Conservation (phyloP, 1,284 basidiomycete genomes). For the Cryptococcus sp. region DNA sequence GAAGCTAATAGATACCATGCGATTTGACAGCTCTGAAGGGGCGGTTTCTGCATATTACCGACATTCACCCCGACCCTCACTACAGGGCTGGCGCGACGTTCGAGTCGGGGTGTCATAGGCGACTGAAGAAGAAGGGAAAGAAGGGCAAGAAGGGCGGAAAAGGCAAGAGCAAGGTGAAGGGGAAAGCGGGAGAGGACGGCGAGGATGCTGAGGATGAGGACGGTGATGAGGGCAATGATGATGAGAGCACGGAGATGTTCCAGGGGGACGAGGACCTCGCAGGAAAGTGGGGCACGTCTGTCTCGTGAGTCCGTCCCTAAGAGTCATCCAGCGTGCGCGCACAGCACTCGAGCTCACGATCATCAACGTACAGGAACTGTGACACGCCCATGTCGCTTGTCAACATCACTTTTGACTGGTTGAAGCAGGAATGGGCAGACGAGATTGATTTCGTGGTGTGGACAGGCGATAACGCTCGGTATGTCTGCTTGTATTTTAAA, state of each 20-base stretch:
- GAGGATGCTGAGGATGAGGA: slow-evolving; percentile 10
- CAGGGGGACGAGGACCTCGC: slow-evolving; percentile 24
- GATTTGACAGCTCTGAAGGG: slow-evolving; percentile 40
- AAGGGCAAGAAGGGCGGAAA: slow-evolving; percentile 20
- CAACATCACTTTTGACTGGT: slow-evolving; percentile 74
- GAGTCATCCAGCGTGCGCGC: background rate
- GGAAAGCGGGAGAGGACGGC: slow-evolving; percentile 15
- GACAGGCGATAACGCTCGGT: slow-evolving; percentile 92
- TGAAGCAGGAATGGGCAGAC: slow-evolving; percentile 72
- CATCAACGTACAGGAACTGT: slow-evolving; percentile 62
- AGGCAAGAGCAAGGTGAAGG: slow-evolving; percentile 14
- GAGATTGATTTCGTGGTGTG: slow-evolving; percentile 89
- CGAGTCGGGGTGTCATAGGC: slow-evolving; percentile 44
- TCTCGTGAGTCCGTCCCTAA: slow-evolving; percentile 37
- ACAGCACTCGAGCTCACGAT: background rate
- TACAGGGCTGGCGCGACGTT: slow-evolving; percentile 43
- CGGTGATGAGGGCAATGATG: slow-evolving; percentile 2
- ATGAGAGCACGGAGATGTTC: background rate
- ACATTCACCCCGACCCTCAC: slow-evolving; percentile 50
- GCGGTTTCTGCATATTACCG: slow-evolving; percentile 49
- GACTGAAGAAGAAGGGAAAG: slow-evolving; percentile 21
- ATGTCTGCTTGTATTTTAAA: slow-evolving; percentile 13
- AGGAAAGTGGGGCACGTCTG: slow-evolving; percentile 43
- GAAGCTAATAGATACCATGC: background rate
- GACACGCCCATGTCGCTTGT: slow-evolving; percentile 76